Evolutionary conservation across 1,139 yeast genomes (phyloP).

Genomic region (Kluyveromyces marxianus): DNA sequence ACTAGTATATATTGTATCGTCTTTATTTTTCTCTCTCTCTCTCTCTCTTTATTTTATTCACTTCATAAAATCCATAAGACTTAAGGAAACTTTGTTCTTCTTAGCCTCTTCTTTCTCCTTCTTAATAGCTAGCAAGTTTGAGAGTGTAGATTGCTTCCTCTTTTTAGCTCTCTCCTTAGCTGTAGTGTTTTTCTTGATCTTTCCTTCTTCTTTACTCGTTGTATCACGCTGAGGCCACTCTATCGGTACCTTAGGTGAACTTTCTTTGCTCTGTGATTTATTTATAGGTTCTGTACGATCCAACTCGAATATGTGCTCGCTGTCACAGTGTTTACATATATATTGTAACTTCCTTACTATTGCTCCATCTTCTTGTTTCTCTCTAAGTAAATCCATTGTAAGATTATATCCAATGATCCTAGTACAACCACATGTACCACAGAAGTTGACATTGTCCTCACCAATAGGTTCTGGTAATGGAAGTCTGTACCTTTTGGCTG

Average conservation of each 20-base stretch:
- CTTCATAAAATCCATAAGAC: slow-evolving; percentile 45
- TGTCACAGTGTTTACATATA: slow-evolving; percentile 32
- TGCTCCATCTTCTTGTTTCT: slow-evolving; percentile 4
- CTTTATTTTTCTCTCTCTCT: not conserved
- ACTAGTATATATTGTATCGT: not conserved
- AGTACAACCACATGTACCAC: slow-evolving; percentile 40
- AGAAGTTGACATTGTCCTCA: slow-evolving; percentile 32
- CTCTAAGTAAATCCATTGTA: slow-evolving; percentile 24
- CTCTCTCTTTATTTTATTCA: not conserved
- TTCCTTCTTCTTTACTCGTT: slow-evolving; percentile 12
- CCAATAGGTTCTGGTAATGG: slow-evolving; percentile 19
- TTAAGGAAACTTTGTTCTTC: slow-evolving; percentile 32
- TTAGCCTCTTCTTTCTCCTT: slow-evolving; percentile 33
- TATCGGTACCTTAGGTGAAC: slow-evolving; percentile 15
- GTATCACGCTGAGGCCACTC: slow-evolving; percentile 15
- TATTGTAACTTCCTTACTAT: slow-evolving; percentile 24
- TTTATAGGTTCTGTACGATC: slow-evolving; percentile 3
- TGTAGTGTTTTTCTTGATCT: slow-evolving; percentile 32
- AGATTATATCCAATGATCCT: slow-evolving; percentile 42
- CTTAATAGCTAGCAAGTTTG: slow-evolving; percentile 37
- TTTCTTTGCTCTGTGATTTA: not conserved
- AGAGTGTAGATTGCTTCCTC: slow-evolving; percentile 31
- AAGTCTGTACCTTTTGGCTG: slow-evolving; percentile 24
- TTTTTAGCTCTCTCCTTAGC: slow-evolving; percentile 35
- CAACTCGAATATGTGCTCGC: slow-evolving; percentile 11